phyloP scores from a whole-genome alignment of 202 grass and related monocot genomes.

The Saccharum hybrid region DNA sequence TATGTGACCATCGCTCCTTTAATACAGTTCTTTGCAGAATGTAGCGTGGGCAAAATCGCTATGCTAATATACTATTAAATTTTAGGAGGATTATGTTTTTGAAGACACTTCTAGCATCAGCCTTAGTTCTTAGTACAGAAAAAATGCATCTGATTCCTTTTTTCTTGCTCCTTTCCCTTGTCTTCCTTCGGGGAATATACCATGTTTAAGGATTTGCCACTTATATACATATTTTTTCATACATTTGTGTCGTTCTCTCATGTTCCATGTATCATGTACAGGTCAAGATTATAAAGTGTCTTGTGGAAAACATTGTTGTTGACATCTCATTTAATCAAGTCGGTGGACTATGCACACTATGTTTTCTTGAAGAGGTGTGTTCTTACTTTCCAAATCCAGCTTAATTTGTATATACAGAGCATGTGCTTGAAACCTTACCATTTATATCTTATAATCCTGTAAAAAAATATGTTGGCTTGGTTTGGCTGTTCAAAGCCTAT shows the following conservation, averaged over 20 bases:
- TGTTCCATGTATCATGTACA: slow-evolving; percentile 50
- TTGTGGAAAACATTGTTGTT: slow-evolving; percentile 97
- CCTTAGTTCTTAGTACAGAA: slow-evolving; percentile 20
- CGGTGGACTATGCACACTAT: slow-evolving; percentile 93
- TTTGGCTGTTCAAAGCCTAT: slow-evolving; percentile 16
- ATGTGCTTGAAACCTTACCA: slow-evolving; percentile 10
- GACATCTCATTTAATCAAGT: slow-evolving; percentile 99
- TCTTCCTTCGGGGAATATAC: neutral
- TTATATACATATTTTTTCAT: neutral
- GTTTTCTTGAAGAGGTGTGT: slow-evolving; percentile 91
- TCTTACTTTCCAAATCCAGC: slow-evolving; percentile 36
- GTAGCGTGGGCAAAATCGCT: neutral
- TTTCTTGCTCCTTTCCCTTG: neutral
- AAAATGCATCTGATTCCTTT: slow-evolving; percentile 18
- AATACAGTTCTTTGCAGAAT: slow-evolving; percentile 25
- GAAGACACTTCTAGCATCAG: neutral
- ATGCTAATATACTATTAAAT: slow-evolving; percentile 9
- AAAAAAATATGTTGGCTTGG: slow-evolving; percentile 2
- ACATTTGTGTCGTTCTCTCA: slow-evolving; percentile 28
- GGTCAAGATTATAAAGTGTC: slow-evolving; percentile 98
- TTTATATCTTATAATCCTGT: slow-evolving; percentile 21
- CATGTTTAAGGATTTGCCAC: slow-evolving; percentile 21
- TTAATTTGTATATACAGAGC: slow-evolving; percentile 29
- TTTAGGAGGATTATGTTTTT: slow-evolving; percentile 23
- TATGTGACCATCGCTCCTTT: neutral